phyloP scores from a whole-genome alignment of 2,329 filamentous ascomycete species.

The Aplosporella prunicola region DNA sequence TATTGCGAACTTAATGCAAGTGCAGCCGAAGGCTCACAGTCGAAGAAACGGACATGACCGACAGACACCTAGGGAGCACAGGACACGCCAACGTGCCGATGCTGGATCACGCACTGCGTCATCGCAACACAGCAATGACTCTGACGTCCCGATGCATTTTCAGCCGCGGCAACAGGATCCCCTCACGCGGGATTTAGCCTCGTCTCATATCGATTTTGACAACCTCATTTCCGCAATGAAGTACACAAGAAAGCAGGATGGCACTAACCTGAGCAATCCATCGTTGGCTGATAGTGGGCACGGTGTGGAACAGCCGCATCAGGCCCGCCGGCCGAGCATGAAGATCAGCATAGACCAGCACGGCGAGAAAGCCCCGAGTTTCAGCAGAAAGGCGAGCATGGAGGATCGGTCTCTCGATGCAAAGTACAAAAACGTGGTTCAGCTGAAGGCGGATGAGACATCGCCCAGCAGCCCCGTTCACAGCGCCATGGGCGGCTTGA shows the following conservation, averaged over 20 bases:
- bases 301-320: slow-evolving; percentile 11
- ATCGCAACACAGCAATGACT: neutral
- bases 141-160: slow-evolving; percentile 2
- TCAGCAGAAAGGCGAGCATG: slow-evolving; percentile 24
- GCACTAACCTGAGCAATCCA: slow-evolving; percentile 13
- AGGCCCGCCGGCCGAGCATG: slow-evolving; percentile 13
- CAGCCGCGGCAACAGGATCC: slow-evolving; percentile 2
- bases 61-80: slow-evolving; percentile 4
- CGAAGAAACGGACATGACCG: slow-evolving; percentile 5
- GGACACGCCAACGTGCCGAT: slow-evolving; percentile 1
- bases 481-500: slow-evolving; percentile 15
- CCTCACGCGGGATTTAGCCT: slow-evolving; percentile 2
- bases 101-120: neutral
- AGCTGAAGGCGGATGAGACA: slow-evolving; percentile 17
- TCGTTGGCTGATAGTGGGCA: slow-evolving; percentile 9
- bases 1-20: slow-evolving; percentile 13
- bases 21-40: slow-evolving; percentile 4
- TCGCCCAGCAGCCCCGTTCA: slow-evolving; percentile 16
- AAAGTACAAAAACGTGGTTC: slow-evolving; percentile 22
- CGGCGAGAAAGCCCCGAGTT: slow-evolving; percentile 17
- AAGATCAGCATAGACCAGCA: slow-evolving; percentile 20
- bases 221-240: slow-evolving; percentile 20
- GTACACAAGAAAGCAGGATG: slow-evolving; percentile 17
- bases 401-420: slow-evolving; percentile 13
- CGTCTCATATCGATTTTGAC: slow-evolving; percentile 13